Percentiles rank a stretch among this genome's conserved stretches.
phyloP scores from a whole-genome alignment of 768 basidiomycete genomes.

The Dictyophora rubrovolvata region DNA sequence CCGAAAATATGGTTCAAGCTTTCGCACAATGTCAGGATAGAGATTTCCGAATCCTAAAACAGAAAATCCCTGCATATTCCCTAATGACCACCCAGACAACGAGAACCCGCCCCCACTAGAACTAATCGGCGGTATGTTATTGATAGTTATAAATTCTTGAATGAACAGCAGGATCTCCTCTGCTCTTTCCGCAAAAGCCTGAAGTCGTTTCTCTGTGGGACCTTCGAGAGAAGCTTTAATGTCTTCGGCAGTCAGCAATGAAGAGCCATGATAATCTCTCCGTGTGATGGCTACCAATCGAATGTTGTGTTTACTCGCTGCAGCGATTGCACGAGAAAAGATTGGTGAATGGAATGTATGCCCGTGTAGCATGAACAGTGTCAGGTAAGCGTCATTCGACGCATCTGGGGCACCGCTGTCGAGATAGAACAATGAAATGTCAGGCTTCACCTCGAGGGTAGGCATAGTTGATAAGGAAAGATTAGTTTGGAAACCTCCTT shows the following conservation, averaged over 20 bases:
- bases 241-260: conserved; percentile 24
- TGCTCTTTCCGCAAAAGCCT: conserved; percentile 21
- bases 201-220: background rate
- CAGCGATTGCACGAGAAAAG: conserved; percentile 23
- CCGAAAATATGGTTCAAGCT: background rate
- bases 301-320: conserved; percentile 18
- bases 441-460: too few relatives aligned
- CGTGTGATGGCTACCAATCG: conserved; percentile 29
- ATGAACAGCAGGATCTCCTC: conserved; percentile 27
- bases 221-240: background rate
- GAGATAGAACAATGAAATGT: background rate
- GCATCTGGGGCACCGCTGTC: background rate
- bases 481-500: too few relatives aligned
- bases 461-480: too few relatives aligned
- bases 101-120: conserved; percentile 20
- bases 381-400: background rate
- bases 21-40: background rate
- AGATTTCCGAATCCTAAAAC: background rate
- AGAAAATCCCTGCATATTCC: conserved; percentile 14
- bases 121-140: conserved; percentile 19
- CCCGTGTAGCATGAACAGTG: background rate
- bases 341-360: conserved; percentile 1
- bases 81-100: conserved; percentile 29
- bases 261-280: conserved; percentile 28
- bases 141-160: conserved; percentile 21